phyloP scores from a whole-genome alignment of 768 basidiomycete genomes.

The Coprinellus aureogranulatus region DNA sequence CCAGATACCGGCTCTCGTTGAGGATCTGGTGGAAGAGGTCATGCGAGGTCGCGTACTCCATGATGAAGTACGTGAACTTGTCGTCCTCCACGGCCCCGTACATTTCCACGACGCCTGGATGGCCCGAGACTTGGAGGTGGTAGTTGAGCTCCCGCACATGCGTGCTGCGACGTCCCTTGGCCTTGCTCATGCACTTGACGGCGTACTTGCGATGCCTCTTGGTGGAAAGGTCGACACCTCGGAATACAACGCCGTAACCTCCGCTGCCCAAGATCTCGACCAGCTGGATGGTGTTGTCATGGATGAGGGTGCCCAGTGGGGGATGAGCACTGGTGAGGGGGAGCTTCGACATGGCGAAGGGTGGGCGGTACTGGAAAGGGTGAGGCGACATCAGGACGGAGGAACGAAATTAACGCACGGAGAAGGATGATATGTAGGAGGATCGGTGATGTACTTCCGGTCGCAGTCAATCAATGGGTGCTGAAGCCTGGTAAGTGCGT shows the following conservation, averaged over 20 bases:
- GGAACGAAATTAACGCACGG: not conserved
- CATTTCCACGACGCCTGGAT: conserved; percentile 82
- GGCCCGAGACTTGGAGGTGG: conserved; percentile 70
- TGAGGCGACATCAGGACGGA: conserved; percentile 1
- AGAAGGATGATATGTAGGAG: conserved; percentile 1
- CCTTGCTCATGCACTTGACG: conserved; percentile 84
- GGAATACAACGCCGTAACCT: conserved; percentile 94
- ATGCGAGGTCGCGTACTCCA: conserved; percentile 89
- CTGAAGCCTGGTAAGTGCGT: conserved; percentile 7
- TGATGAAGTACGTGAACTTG: conserved; percentile 81
- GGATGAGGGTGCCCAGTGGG: conserved; percentile 76
- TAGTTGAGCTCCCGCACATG: conserved; percentile 88
- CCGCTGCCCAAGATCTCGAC: conserved; percentile 87
- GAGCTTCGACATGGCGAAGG: conserved; percentile 20
- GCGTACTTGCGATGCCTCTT: conserved; percentile 63
- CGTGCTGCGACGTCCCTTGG: conserved; percentile 56
- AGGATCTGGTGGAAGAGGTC: conserved; percentile 93
- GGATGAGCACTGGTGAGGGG: conserved; percentile 34
- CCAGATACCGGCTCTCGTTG: conserved; percentile 73
- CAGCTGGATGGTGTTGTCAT: conserved; percentile 78
- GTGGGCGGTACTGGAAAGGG: not conserved
- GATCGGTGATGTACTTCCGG: not conserved
- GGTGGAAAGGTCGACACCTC: conserved; percentile 65
- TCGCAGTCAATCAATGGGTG: conserved; percentile 4
- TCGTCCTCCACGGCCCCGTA: conserved; percentile 85